Conservation (phyloP, 1,284 basidiomycete species). For the Ceratobasidium sp. region DNA sequence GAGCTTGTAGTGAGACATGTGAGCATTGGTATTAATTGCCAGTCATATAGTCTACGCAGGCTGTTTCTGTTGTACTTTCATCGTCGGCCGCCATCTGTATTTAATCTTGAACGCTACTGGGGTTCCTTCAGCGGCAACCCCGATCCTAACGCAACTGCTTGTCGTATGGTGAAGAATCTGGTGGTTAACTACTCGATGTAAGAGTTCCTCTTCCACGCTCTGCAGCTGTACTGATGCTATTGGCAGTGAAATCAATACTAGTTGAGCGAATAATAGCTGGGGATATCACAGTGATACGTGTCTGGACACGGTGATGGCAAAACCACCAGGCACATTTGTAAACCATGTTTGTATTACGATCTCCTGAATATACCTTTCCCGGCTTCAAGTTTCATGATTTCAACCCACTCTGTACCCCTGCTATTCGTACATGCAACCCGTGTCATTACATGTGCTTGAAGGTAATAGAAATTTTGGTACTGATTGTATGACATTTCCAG, state of each 20-base stretch:
- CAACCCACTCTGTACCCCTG: too few species aligned
- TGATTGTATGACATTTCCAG: too few species aligned
- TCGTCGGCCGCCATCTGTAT: slow-evolving; percentile 34
- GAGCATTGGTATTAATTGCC: slow-evolving; percentile 19
- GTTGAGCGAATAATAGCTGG: slow-evolving; percentile 16
- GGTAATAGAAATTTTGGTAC: too few species aligned
- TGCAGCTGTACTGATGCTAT: background rate
- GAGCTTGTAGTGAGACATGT: slow-evolving; percentile 12
- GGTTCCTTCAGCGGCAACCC: slow-evolving; percentile 34
- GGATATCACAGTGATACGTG: slow-evolving; percentile 17
- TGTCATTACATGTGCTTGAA: too few species aligned
- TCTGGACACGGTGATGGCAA: background rate
- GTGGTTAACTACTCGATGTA: slow-evolving; percentile 28
- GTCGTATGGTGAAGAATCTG: slow-evolving; percentile 10
- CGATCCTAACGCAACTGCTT: slow-evolving; percentile 12
- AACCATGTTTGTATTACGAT: too few species aligned
- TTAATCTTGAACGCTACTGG: slow-evolving; percentile 36
- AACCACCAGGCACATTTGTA: slow-evolving; percentile 23
- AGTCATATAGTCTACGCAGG: background rate
- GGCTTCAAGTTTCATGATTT: too few species aligned
- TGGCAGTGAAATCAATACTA: slow-evolving; percentile 31
- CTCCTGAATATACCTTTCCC: too few species aligned
- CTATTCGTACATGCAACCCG: too few species aligned
- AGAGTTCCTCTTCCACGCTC: background rate
- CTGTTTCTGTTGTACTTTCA: slow-evolving; percentile 32